phyloP scores from a whole-genome alignment of 2,329 filamentous ascomycete species.

The Colletotrichum salicis region DNA sequence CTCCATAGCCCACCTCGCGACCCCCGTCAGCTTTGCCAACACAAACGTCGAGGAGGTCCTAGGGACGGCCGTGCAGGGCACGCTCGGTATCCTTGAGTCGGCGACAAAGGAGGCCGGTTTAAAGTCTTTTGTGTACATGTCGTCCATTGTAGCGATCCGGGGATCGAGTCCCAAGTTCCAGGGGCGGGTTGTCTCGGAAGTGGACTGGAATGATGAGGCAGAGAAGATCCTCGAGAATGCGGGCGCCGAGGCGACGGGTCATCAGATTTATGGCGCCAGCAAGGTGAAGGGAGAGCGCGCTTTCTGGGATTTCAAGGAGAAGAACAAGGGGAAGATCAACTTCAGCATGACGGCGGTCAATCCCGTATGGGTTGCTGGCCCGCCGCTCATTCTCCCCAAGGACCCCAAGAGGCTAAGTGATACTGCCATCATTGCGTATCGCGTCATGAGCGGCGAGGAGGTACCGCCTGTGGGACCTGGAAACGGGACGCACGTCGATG shows the following conservation, averaged over 20 bases:
- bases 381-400: slow-evolving; percentile 26
- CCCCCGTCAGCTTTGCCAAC: slow-evolving; percentile 48
- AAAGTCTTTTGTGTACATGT: slow-evolving; percentile 46
- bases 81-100: slow-evolving; percentile 51
- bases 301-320: slow-evolving; percentile 43
- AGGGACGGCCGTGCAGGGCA: slow-evolving; percentile 47
- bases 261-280: slow-evolving; percentile 43
- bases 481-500: slow-evolving; percentile 29
- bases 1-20: slow-evolving; percentile 58
- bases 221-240: slow-evolving; percentile 42
- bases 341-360: slow-evolving; percentile 38
- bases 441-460: slow-evolving; percentile 20
- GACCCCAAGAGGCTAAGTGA: slow-evolving; percentile 26
- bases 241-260: slow-evolving; percentile 29
- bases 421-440: slow-evolving; percentile 39
- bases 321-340: slow-evolving; percentile 40
- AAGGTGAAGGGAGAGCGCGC: slow-evolving; percentile 46
- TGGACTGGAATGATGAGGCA: slow-evolving; percentile 46
- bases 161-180: slow-evolving; percentile 16
- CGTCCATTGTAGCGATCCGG: slow-evolving; percentile 37
- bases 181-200: slow-evolving; percentile 33
- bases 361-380: slow-evolving; percentile 32
- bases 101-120: slow-evolving; percentile 52
- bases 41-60: slow-evolving; percentile 56
- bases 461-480: slow-evolving; percentile 7